Conservation (phyloP, 2,329 filamentous ascomycete species). For the Sclerotinia trifoliorum region DNA sequence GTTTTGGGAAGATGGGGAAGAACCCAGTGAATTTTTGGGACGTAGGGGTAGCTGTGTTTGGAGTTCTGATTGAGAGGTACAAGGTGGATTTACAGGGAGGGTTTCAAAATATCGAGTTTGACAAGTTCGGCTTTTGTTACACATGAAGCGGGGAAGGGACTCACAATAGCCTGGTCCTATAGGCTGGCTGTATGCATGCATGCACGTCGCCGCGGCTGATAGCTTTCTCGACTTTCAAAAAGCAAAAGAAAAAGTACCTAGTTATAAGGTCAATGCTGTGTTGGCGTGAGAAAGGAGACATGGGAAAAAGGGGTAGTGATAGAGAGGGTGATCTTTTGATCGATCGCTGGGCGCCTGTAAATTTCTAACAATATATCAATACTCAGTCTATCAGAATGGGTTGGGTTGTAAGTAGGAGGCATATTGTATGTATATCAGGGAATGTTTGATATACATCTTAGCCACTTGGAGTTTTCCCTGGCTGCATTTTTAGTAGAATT, state of each 20-base stretch:
- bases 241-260: not conserved
- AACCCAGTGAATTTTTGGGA: not conserved
- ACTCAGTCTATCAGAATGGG: no score
- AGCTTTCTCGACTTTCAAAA: not conserved
- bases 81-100: not conserved
- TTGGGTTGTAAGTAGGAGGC: no score
- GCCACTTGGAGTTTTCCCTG: no score
- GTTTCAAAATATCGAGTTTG: not conserved
- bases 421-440: no score
- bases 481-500: no score
- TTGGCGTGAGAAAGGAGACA: not conserved
- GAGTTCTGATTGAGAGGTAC: not conserved
- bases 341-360: no score
- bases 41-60: not conserved
- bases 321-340: not conserved
- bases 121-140: not conserved
- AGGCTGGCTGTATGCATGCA: not conserved
- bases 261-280: not conserved
- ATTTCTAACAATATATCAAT: not conserved
- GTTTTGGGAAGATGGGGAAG: not conserved
- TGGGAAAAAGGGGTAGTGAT: not conserved
- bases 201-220: not conserved
- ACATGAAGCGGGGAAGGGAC: not conserved
- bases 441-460: no score
- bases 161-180: no score